Conservation (phyloP, 2,329 filamentous ascomycete species). For the Diaporthe eres region DNA sequence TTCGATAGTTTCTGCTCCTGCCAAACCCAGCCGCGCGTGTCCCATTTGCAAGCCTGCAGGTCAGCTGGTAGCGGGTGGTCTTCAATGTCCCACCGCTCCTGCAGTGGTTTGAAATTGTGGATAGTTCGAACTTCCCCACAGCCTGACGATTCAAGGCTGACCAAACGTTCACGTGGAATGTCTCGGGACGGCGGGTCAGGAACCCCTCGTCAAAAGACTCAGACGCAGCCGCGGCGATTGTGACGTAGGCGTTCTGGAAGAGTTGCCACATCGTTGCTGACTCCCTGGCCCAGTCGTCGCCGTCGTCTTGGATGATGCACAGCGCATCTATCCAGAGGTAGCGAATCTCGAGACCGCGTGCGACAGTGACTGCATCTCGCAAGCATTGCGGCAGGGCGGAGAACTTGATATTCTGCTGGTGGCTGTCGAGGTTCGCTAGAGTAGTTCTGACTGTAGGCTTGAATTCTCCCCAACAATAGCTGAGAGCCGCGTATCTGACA, state of each 20-base stretch:
- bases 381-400: background rate
- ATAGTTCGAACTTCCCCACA: background rate
- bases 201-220: background rate
- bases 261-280: background rate
- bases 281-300: background rate
- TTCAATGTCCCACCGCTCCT: too few relatives aligned
- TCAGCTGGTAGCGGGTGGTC: background rate
- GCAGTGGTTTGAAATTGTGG: background rate
- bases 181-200: background rate
- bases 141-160: background rate
- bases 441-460: background rate
- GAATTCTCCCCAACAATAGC: background rate
- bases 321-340: background rate
- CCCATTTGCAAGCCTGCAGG: background rate
- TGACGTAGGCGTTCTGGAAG: background rate
- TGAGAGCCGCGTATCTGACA: background rate
- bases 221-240: background rate
- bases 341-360: background rate
- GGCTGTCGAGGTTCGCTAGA: background rate
- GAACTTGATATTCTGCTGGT: background rate
- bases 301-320: background rate
- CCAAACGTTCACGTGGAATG: background rate
- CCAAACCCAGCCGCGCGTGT: background rate
- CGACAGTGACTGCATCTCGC: background rate
- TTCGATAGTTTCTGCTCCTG: background rate